A percentile compares a stretch with the other conserved stretches of the same genome.
phyloP scores from a whole-genome alignment of 2,329 filamentous ascomycete genomes.

The Chaetomiaceae sp. region DNA sequence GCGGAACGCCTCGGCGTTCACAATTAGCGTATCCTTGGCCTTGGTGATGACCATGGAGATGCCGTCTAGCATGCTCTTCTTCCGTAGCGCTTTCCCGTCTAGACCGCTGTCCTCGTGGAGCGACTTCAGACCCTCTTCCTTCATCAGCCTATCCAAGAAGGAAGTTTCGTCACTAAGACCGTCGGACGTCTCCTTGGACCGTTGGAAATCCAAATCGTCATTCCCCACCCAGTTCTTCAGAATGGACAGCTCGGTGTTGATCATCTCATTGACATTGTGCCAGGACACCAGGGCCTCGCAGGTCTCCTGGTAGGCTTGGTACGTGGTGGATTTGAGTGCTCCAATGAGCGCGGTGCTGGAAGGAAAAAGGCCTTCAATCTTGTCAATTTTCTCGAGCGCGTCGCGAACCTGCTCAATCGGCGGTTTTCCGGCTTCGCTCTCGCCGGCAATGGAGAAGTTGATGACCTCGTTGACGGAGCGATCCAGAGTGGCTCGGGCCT shows the following conservation, averaged over 20 bases:
- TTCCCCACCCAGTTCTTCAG: slow-evolving; percentile 97
- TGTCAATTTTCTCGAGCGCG: slow-evolving; percentile 84
- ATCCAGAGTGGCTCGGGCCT: slow-evolving; percentile 68
- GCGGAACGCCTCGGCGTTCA: slow-evolving; percentile 76
- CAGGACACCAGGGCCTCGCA: slow-evolving; percentile 88
- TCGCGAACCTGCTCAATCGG: slow-evolving; percentile 84
- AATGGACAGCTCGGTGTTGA: slow-evolving; percentile 88
- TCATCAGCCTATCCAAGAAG: slow-evolving; percentile 89
- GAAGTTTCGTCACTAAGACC: slow-evolving; percentile 84
- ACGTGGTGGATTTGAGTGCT: slow-evolving; percentile 71
- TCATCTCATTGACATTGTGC: slow-evolving; percentile 95
- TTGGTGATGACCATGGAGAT: slow-evolving; percentile 86
- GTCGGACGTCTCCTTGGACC: slow-evolving; percentile 63
- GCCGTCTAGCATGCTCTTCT: slow-evolving; percentile 73
- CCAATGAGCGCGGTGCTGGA: slow-evolving; percentile 67
- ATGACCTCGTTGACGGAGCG: slow-evolving; percentile 79
- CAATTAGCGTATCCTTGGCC: slow-evolving; percentile 84
- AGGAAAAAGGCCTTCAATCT: slow-evolving; percentile 78
- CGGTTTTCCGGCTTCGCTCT: slow-evolving; percentile 83
- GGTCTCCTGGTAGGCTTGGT: slow-evolving; percentile 70
- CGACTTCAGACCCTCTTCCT: slow-evolving; percentile 90
- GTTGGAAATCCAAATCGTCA: slow-evolving; percentile 84
- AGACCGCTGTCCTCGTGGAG: slow-evolving; percentile 65
- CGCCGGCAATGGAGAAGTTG: slow-evolving; percentile 88
- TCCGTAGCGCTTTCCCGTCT: slow-evolving; percentile 36